Conservation (phyloP, 2,329 filamentous ascomycete species). For the Aurifilum marmelostoma region DNA sequence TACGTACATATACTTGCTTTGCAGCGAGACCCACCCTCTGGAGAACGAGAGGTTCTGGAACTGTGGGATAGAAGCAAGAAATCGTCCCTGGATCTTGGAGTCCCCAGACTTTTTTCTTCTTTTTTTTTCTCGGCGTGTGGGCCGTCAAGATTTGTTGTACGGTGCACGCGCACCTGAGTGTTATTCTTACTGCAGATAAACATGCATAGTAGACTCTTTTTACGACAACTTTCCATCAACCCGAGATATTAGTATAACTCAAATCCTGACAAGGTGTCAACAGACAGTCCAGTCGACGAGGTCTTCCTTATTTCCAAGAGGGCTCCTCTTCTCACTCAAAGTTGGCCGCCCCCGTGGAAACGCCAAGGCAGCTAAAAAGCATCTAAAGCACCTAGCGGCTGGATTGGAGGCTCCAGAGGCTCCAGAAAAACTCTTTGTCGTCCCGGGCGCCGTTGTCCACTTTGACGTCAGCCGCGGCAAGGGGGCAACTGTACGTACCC, state of each 20-base stretch:
- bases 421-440: slow-evolving; percentile 1
- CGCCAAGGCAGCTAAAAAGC: not conserved
- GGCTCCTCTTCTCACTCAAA: not conserved
- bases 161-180: too few relatives aligned
- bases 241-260: too few relatives aligned
- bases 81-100: slow-evolving; percentile 8
- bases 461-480: slow-evolving; percentile 24
- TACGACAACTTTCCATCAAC: not conserved
- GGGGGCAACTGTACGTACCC: too few relatives aligned
- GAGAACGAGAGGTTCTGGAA: slow-evolving; percentile 24
- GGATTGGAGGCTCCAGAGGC: not conserved
- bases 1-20: too few relatives aligned
- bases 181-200: too few relatives aligned
- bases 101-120: slow-evolving; percentile 1
- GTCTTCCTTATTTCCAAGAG: not conserved
- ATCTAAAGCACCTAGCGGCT: not conserved
- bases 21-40: slow-evolving; percentile 11
- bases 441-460: slow-evolving; percentile 14
- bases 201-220: too few relatives aligned
- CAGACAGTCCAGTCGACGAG: too few relatives aligned
- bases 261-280: not conserved
- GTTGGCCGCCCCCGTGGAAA: not conserved
- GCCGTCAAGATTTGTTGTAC: not conserved
- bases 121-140: not conserved
- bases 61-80: not conserved